Evolutionary conservation across 2,329 filamentous ascomycete genomes (phyloP).

Genomic region (Talaromyces sp.): DNA sequence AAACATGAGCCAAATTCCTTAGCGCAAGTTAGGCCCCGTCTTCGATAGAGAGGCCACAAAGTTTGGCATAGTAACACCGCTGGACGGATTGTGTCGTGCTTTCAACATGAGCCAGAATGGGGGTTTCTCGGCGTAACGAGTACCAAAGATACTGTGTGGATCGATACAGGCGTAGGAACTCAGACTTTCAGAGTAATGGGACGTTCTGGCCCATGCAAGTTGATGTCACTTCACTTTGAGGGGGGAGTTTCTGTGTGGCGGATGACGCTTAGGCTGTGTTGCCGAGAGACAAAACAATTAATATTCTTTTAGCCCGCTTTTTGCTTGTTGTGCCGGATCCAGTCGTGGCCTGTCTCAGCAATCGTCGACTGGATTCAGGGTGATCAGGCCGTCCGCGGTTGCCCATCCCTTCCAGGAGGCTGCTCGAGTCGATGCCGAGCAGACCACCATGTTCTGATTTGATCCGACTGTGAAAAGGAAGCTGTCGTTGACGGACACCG

Average conservation of each 20-base stretch:
- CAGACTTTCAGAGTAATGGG: neutral
- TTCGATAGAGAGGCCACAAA: neutral
- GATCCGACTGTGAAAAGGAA: neutral
- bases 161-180: neutral
- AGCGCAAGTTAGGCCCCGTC: neutral
- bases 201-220: slow-evolving; percentile 17
- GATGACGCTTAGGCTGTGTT: slow-evolving; percentile 11
- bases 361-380: neutral
- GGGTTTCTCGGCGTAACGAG: neutral
- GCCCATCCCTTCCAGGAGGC: neutral
- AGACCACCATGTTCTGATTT: neutral
- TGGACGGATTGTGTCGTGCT: neutral
- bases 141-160: slow-evolving; percentile 9
- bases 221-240: slow-evolving; percentile 16
- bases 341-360: neutral
- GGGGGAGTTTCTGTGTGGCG: neutral
- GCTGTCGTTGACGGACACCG: neutral
- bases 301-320: slow-evolving; percentile 11
- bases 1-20: neutral
- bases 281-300: slow-evolving; percentile 7
- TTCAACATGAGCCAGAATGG: neutral
- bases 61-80: neutral
- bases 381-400: neutral
- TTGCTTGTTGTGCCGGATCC: slow-evolving; percentile 7
- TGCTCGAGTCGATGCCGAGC: neutral